These are phyloP conservation scores for Salvia rosmarinus DNA, from an alignment of 257 asterid species.

Conservation along the genomic window DNA sequence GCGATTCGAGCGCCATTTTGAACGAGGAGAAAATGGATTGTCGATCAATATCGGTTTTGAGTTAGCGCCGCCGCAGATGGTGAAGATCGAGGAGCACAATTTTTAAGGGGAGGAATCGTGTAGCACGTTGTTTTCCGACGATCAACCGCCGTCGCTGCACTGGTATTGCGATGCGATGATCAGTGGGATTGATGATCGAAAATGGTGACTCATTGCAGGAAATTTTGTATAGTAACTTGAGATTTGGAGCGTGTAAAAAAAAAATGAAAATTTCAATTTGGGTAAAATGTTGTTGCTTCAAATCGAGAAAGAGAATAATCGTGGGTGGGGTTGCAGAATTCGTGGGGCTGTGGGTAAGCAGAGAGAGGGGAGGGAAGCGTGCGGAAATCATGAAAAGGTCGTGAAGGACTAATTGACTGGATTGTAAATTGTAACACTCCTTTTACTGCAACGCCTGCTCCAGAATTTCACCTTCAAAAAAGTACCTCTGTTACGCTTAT, in stretches of 20 bases:
- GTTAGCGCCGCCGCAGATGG: conserved; percentile 55
- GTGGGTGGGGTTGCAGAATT: conserved; percentile 4
- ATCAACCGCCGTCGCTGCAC: conserved; percentile 83
- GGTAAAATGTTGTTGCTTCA: background rate
- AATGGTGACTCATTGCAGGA: background rate
- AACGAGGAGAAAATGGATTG: conserved; percentile 53
- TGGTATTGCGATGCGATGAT: conserved; percentile 64
- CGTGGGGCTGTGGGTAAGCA: conserved; percentile 19
- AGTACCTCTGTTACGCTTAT: no score
- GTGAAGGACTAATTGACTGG: conserved; percentile 18
- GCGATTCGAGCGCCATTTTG: conserved; percentile 84
- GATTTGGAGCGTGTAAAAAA: conserved; percentile 20
- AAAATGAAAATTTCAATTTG: background rate
- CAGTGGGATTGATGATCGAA: conserved; percentile 62
- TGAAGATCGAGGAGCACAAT: conserved; percentile 85
- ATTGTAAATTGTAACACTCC: conserved; percentile 11
- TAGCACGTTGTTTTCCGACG: conserved; percentile 72
- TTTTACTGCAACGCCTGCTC: background rate
- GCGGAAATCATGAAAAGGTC: background rate
- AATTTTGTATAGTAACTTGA: conserved; percentile 51
- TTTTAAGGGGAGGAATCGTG: conserved; percentile 82
- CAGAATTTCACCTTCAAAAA: background rate
- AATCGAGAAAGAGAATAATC: conserved; percentile 19
- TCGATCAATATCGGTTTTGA: conserved; percentile 28
- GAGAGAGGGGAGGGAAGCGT: background rate